phyloP scores from a whole-genome alignment of 2,329 filamentous ascomycete species.

The Ploettnerulaceae sp. region DNA sequence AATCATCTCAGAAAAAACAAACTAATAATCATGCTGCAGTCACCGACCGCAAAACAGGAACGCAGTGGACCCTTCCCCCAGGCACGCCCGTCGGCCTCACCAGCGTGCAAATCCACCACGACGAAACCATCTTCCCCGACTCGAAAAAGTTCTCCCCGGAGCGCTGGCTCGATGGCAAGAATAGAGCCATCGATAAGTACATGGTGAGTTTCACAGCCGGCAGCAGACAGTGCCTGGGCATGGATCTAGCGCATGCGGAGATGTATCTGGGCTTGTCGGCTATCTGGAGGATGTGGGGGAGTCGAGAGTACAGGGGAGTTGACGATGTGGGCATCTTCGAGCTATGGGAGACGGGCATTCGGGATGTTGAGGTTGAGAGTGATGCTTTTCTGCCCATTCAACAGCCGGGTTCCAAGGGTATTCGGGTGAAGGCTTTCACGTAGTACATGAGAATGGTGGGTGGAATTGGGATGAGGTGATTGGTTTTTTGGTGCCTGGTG shows the following conservation, averaged over 20 bases:
- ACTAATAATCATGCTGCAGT: no score
- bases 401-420: slow-evolving; percentile 10
- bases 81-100: slow-evolving; percentile 39
- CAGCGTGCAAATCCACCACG: slow-evolving; percentile 36
- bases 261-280: slow-evolving; percentile 12
- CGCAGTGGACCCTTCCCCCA: slow-evolving; percentile 20
- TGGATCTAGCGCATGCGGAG: slow-evolving; percentile 21
- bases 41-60: slow-evolving; percentile 9
- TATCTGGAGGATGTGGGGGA: slow-evolving; percentile 18
- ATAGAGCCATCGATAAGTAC: slow-evolving; percentile 33
- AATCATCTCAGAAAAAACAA: no score
- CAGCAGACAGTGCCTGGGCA: slow-evolving; percentile 39
- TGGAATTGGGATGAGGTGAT: not conserved
- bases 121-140: slow-evolving; percentile 37
- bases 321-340: slow-evolving; percentile 23
- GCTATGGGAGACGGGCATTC: slow-evolving; percentile 27
- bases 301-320: slow-evolving; percentile 20
- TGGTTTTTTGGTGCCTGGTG: not conserved
- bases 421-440: slow-evolving; percentile 12
- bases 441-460: no score
- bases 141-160: slow-evolving; percentile 39
- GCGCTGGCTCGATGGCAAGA: slow-evolving; percentile 37
- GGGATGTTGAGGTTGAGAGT: slow-evolving; percentile 23
- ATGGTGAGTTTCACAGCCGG: slow-evolving; percentile 41
- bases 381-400: slow-evolving; percentile 16